Evolutionary conservation across 179 eudicot genomes (phyloP).

Genomic region (Kewa caespitosa): DNA sequence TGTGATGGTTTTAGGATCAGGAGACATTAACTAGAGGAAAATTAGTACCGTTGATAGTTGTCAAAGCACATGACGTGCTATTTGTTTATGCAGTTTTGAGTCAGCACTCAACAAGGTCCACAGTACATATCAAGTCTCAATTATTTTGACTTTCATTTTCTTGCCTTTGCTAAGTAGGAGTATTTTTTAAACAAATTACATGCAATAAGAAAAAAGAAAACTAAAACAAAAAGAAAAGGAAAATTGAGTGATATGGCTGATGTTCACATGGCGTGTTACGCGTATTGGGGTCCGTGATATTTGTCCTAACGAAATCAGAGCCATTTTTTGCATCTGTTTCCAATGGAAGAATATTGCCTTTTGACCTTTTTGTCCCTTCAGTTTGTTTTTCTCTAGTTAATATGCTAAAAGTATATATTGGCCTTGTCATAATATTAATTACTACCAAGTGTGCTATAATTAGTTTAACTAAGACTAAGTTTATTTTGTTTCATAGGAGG

Average conservation of each 20-base stretch:
- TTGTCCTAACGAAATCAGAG: constrained; percentile 21
- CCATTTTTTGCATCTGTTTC: constrained; percentile 6
- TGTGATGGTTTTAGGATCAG: neutral
- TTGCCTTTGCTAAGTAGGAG: neutral
- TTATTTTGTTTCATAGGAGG: too few relatives aligned
- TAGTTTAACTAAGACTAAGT: too few relatives aligned
- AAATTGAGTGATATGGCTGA: constrained; percentile 12
- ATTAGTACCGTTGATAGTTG: constrained; percentile 31
- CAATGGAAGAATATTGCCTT: neutral
- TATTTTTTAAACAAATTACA: neutral
- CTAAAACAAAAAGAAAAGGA: too few relatives aligned
- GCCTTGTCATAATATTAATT: too few relatives aligned
- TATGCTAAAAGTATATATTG: neutral
- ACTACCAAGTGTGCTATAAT: too few relatives aligned
- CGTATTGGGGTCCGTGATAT: constrained; percentile 28
- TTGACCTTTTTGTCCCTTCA: constrained; percentile 17
- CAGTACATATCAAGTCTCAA: constrained; percentile 7
- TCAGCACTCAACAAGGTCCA: constrained; percentile 43
- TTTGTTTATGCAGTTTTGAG: constrained; percentile 23
- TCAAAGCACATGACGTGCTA: constrained; percentile 37
- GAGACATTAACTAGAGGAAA: neutral
- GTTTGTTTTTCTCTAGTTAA: neutral
- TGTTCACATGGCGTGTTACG: constrained; percentile 39
- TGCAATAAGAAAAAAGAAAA: too few relatives aligned
- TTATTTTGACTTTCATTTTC: constrained; percentile 25